Evolutionary conservation across 208 protist species (phyloP), one percentile per base, ranked within the genome.

Genomic region (Acanthamoeba royreba): DNA sequence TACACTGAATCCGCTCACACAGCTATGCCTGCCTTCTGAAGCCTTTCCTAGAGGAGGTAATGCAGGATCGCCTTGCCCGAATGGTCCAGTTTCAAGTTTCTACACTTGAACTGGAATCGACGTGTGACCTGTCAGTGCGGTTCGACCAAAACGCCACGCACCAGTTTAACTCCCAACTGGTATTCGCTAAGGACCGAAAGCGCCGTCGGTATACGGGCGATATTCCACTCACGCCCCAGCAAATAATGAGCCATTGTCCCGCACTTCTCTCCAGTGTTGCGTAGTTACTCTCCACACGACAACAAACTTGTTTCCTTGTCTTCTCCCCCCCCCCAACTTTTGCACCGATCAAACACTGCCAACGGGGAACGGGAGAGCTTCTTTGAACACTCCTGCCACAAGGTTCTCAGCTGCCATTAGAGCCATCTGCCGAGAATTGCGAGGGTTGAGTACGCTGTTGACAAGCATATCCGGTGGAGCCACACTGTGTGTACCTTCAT

Each of bases 11-110:
- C n/a, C n/a, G n/a, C n/a, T n/a, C n/a, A n/a, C n/a, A n/a, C n/a
- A n/a, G n/a, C n/a, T n/a, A 33, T 17, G 35, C 79, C 79, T 88
- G 15, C 58, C 15, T 22, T 53, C 38, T 88, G 79, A n/a, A 15
- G 31, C 66, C 28, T 40, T 11, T 40, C 31, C 13, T n/a, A 88
- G 79, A 88, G 43, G 25, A 79, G 79, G 79, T 15, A 19, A 38
- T 11, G 17, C 79, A 88, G 35, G 11, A 63, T 15, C 35, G 35
- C 35, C 17, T 88, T 11, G 17, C 47, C 11, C 17, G 35, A 22
- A 88, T 88, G 79, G 79, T 88, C 19, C 79, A 88, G 79, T 88
- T 88, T 17, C 79, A 88, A 38, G 25, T 88, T 15, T 88, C 79
- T 38, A 88, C 79, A 15, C 47, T 88, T 15, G 17, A 58, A 11